Conservation (phyloP, 2,329 filamentous ascomycete species). For the Colletotrichum endophyticum region DNA sequence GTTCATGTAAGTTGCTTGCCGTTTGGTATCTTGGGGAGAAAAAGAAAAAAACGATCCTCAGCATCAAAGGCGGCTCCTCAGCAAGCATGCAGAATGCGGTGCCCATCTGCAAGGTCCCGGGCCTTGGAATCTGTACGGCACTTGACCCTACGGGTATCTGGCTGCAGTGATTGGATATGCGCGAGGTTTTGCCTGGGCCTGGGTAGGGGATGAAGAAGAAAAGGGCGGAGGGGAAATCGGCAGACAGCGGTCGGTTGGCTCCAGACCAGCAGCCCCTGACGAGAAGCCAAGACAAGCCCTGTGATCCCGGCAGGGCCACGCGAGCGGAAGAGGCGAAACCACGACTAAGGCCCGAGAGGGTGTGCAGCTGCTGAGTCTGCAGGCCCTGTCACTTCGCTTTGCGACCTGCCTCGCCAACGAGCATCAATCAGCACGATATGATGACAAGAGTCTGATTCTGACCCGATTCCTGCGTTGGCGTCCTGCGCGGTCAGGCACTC, state of each 20-base stretch:
- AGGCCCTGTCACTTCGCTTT: background rate
- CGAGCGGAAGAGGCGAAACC: constrained; percentile 1
- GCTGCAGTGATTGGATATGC: background rate
- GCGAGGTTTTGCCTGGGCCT: background rate
- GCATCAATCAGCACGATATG: background rate
- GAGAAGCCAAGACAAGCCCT: background rate
- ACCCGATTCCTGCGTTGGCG: background rate
- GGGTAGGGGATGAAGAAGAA: background rate
- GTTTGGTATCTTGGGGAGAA: background rate
- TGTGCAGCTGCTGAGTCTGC: background rate
- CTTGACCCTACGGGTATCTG: background rate
- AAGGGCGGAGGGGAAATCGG: background rate
- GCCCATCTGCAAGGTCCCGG: background rate
- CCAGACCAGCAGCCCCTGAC: background rate
- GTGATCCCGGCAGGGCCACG: constrained; percentile 9
- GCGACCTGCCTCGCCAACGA: background rate
- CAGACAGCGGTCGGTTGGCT: background rate
- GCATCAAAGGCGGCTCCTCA: background rate
- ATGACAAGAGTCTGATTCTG: background rate
- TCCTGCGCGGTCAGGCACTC: background rate
- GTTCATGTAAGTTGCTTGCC: background rate
- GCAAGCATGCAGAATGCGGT: background rate
- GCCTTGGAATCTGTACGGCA: background rate
- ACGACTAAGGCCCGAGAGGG: background rate
- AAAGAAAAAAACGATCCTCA: background rate